Conservation (phyloP, 2,329 filamentous ascomycete species). For the Leptodontidium sp. region DNA sequence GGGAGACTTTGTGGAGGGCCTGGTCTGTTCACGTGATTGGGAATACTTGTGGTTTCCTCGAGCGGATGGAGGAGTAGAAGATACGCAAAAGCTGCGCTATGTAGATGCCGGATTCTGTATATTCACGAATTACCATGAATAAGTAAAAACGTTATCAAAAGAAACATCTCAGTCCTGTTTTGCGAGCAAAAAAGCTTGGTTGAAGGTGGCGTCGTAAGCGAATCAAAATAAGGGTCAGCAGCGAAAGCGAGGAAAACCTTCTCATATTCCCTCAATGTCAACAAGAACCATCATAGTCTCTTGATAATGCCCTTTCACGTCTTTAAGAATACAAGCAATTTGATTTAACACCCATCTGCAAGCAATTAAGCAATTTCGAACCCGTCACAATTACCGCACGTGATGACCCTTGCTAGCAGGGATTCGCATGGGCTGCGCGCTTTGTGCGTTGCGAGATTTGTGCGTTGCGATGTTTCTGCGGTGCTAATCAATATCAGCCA, state of each 20-base stretch:
- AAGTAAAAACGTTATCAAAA: too few relatives aligned
- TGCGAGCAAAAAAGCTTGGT: neutral
- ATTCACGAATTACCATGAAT: too few relatives aligned
- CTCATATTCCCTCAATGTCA: conserved; percentile 18
- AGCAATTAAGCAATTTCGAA: neutral
- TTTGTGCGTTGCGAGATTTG: conserved; percentile 31
- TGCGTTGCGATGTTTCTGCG: conserved; percentile 8
- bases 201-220: neutral
- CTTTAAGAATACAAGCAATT: neutral
- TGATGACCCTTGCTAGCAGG: conserved; percentile 4
- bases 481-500: conserved; percentile 11
- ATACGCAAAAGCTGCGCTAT: too few relatives aligned
- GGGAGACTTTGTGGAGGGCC: neutral
- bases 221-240: conserved; percentile 2
- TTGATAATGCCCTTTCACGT: neutral
- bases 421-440: conserved; percentile 3
- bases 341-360: neutral
- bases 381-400: neutral
- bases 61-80: too few relatives aligned
- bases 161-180: neutral
- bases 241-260: neutral
- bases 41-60: neutral
- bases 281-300: neutral
- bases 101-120: too few relatives aligned
- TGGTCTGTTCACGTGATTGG: neutral